These are phyloP conservation scores for Leptographium procerum DNA, from an alignment of 2,329 filamentous ascomycete species.

Conservation along the genomic window DNA sequence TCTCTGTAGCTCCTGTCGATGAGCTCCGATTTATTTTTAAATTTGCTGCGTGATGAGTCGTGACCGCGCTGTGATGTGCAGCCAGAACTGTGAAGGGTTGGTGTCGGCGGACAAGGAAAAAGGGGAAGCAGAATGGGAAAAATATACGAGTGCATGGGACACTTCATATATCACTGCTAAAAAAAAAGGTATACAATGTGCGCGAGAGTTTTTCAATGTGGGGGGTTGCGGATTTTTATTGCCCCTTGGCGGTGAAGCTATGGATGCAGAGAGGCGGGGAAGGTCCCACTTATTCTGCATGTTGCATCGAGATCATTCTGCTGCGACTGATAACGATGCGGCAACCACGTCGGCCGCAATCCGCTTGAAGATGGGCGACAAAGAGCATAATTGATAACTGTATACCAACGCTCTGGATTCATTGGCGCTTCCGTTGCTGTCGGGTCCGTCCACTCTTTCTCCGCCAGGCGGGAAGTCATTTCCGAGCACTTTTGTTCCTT, in stretches of 20 bases:
- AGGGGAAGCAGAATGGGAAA: not conserved
- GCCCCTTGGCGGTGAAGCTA: not conserved
- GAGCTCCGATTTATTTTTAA: not conserved
- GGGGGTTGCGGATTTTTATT: not conserved
- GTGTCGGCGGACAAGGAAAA: not conserved
- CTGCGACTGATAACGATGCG: conserved; percentile 7
- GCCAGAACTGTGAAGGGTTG: not conserved
- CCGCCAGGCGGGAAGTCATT: conserved; percentile 33
- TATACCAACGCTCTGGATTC: conserved; percentile 41
- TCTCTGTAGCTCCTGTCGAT: not conserved
- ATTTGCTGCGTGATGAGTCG: not conserved
- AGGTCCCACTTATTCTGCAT: not conserved
- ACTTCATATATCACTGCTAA: not conserved
- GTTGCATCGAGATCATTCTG: not conserved
- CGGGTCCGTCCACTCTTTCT: not conserved
- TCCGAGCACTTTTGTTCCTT: conserved; percentile 52
- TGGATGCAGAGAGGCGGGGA: not conserved
- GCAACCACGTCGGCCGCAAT: conserved; percentile 46
- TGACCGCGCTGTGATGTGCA: not conserved
- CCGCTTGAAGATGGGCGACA: conserved; percentile 55
- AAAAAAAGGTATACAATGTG: not conserved
- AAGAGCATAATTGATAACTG: conserved; percentile 62
- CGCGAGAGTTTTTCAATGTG: not conserved
- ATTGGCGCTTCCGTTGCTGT: conserved; percentile 12
- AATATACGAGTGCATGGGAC: not conserved